Conservation (phyloP, 2,329 filamentous ascomycete genomes). For the Corniculantispora saksenae region DNA sequence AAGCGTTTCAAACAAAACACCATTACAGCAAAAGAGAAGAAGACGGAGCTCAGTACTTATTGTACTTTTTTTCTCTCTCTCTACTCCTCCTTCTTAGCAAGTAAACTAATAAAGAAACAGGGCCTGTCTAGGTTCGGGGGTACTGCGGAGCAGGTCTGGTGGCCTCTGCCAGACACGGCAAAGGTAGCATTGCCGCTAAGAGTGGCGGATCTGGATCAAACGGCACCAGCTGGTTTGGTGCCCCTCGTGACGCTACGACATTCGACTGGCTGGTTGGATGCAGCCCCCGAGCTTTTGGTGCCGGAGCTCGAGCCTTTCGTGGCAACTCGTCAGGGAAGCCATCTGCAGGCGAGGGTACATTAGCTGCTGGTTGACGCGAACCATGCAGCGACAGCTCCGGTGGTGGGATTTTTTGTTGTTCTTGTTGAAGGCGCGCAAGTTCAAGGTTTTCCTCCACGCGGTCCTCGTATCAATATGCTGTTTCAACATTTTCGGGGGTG, state of each 20-base stretch:
- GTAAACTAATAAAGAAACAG: not conserved
- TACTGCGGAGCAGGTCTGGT: constrained; percentile 16
- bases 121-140: constrained; percentile 6
- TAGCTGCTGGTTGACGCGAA: not conserved
- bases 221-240: constrained; percentile 5
- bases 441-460: too few species aligned
- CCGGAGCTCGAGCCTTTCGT: constrained; percentile 14
- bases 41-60: not conserved
- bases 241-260: constrained; percentile 15
- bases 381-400: not conserved
- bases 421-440: too few species aligned
- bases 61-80: not conserved
- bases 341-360: not conserved
- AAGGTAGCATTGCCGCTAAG: not conserved
- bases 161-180: not conserved
- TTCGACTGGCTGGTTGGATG: constrained; percentile 4
- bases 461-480: too few species aligned
- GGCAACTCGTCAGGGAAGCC: not conserved
- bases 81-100: too few species aligned
- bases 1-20: not conserved
- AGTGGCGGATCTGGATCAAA: constrained; percentile 18
- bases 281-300: not conserved
- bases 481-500: not conserved
- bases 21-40: not conserved
- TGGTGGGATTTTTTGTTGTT: too few species aligned